Evolutionary conservation across 306 rosid species (phyloP).

Genomic region (Vigna angularis): DNA sequence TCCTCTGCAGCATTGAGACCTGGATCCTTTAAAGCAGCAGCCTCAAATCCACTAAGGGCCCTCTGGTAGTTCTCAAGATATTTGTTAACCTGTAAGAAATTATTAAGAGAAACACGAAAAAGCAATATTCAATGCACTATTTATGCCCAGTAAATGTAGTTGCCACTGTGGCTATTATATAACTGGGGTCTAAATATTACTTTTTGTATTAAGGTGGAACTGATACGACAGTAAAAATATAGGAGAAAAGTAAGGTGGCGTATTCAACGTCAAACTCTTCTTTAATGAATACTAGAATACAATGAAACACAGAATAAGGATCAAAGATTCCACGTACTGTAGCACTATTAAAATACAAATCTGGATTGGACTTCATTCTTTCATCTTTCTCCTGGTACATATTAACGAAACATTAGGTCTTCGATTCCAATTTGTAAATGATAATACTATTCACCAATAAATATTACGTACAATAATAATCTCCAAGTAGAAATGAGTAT

Average conservation of each 20-base stretch:
- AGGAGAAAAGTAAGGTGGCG: constrained; percentile 21
- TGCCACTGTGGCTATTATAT: background rate
- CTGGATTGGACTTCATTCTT: constrained; percentile 85
- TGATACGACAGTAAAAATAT: constrained; percentile 19
- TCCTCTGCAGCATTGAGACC: constrained; percentile 82
- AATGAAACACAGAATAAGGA: constrained; percentile 35
- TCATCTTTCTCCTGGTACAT: constrained; percentile 90
- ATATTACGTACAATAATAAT: constrained; percentile 12
- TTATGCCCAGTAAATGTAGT: background rate
- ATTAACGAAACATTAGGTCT: constrained; percentile 51
- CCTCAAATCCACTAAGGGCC: constrained; percentile 96
- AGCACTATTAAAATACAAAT: constrained; percentile 84
- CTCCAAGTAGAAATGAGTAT: constrained; percentile 26
- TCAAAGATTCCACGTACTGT: constrained; percentile 64
- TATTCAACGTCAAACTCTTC: constrained; percentile 36
- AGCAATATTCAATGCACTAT: constrained; percentile 15
- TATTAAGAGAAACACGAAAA: constrained; percentile 36
- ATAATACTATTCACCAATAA: constrained; percentile 33
- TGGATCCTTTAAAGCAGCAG: constrained; percentile 95
- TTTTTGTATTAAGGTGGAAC: constrained; percentile 19
- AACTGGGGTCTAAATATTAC: constrained; percentile 19
- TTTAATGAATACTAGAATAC: constrained; percentile 20
- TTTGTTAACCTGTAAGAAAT: constrained; percentile 68
- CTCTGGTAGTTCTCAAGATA: constrained; percentile 91
- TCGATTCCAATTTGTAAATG: constrained; percentile 40